phyloP scores from a whole-genome alignment of 441 rosid species.

The Arabidopsis lyrata region DNA sequence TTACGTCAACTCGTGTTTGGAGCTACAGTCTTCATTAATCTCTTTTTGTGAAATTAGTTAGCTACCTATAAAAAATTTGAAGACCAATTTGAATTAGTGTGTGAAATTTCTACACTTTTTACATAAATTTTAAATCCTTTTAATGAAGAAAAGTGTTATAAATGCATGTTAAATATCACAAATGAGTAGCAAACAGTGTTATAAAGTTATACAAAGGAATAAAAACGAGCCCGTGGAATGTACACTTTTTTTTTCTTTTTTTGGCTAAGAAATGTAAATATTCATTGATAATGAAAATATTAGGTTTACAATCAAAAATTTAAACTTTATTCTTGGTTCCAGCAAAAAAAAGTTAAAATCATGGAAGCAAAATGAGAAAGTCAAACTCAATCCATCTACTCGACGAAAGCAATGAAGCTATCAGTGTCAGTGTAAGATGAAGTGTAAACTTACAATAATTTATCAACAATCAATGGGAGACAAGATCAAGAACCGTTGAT shows the following conservation, averaged over 20 bases:
- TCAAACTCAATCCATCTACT: too few species aligned
- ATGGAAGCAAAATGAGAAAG: too few species aligned
- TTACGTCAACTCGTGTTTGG: background rate
- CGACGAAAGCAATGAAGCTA: too few species aligned
- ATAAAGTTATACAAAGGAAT: background rate
- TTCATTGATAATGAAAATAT: too few species aligned
- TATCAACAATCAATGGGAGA: background rate
- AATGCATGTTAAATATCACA: background rate
- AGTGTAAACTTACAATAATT: background rate
- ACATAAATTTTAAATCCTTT: background rate
- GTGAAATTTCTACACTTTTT: background rate
- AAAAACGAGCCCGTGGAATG: background rate
- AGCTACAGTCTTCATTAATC: background rate
- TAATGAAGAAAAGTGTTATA: background rate
- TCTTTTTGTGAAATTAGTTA: background rate
- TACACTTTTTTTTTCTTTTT: too few species aligned
- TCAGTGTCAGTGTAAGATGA: too few species aligned
- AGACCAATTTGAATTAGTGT: background rate
- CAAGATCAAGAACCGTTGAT: background rate
- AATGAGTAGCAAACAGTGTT: background rate
- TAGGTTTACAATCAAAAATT: too few species aligned
- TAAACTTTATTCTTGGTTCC: too few species aligned
- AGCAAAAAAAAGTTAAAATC: too few species aligned
- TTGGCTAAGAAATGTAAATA: too few species aligned
- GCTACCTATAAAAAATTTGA: background rate